Conservation (phyloP, 148 eudicot species). For the Euryodendron excelsum region DNA sequence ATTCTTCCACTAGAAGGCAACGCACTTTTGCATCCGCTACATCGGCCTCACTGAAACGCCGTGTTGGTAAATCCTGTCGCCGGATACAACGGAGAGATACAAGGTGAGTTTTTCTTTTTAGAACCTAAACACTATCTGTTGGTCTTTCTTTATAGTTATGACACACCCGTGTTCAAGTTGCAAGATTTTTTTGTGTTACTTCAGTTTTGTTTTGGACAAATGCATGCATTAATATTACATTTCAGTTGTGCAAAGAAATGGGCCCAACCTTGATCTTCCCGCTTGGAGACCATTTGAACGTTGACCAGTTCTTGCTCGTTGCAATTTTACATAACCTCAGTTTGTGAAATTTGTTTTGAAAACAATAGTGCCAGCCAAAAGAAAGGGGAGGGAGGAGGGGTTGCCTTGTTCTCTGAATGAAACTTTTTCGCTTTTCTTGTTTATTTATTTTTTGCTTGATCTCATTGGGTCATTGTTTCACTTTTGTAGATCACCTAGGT, state of each 20-base stretch:
- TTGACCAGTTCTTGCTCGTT: background rate
- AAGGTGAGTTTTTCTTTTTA: slow-evolving; percentile 31
- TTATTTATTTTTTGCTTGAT: background rate
- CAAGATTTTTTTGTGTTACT: slow-evolving; percentile 25
- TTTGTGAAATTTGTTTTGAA: background rate
- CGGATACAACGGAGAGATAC: slow-evolving; percentile 50
- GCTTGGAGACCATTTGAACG: background rate
- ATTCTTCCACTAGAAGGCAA: slow-evolving; percentile 45
- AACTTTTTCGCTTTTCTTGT: background rate
- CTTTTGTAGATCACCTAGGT: background rate
- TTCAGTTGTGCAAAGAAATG: background rate
- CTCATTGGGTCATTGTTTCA: background rate
- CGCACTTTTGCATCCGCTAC: slow-evolving; percentile 35
- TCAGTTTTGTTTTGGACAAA: no score
- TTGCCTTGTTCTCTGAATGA: background rate
- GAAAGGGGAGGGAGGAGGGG: background rate
- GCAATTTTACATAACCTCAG: background rate
- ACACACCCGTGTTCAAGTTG: slow-evolving; percentile 31
- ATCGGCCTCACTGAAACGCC: slow-evolving; percentile 48
- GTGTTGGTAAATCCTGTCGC: slow-evolving; percentile 82
- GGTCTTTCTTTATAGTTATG: slow-evolving; percentile 40
- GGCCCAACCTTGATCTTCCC: background rate
- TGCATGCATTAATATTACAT: background rate
- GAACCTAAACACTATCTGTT: background rate
- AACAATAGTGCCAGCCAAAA: background rate